phyloP scores from a whole-genome alignment of 805 yeast species.

The Starmerella scarabaei region DNA sequence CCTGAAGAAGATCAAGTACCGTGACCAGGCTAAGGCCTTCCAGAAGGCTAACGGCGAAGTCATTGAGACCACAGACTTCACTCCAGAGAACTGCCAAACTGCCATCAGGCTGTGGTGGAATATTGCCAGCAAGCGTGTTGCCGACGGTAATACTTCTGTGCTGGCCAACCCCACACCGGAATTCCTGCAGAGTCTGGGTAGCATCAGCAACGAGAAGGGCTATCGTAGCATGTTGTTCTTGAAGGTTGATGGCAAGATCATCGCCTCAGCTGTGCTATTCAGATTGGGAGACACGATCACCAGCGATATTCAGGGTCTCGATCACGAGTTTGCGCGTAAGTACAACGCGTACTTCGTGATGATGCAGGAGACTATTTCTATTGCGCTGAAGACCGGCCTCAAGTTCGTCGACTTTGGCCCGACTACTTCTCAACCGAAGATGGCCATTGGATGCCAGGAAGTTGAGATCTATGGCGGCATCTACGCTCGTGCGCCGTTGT shows the following conservation, averaged over 20 bases:
- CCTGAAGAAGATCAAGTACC: conserved; percentile 32
- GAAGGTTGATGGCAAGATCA: conserved; percentile 28
- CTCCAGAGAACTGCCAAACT: conserved; percentile 25
- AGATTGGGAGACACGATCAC: conserved; percentile 35
- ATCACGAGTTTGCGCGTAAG: conserved; percentile 30
- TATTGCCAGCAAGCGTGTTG: conserved; percentile 30
- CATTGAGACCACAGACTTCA: conserved; percentile 28
- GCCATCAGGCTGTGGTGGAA: conserved; percentile 31
- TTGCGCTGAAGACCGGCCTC: conserved; percentile 30
- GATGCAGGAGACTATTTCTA: conserved; percentile 36
- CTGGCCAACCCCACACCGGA: conserved; percentile 28
- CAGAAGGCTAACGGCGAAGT: conserved; percentile 28
- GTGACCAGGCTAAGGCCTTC: conserved; percentile 30
- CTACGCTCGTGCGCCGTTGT: conserved; percentile 23
- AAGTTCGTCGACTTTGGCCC: conserved; percentile 37
- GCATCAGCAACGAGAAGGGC: conserved; percentile 21
- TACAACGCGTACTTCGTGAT: conserved; percentile 36
- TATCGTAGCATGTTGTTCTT: conserved; percentile 30
- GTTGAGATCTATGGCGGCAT: conserved; percentile 32
- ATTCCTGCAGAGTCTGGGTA: conserved; percentile 27
- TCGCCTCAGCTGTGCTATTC: conserved; percentile 34
- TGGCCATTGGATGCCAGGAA: conserved; percentile 31
- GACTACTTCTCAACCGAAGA: conserved; percentile 34
- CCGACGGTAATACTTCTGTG: conserved; percentile 31
- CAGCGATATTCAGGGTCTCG: conserved; percentile 34